Percentiles rank a stretch among this genome's conserved stretches.
Evolutionary conservation across 73 alveolate genomes (phyloP).

Genomic region (Paramecium octaurelia): DNA sequence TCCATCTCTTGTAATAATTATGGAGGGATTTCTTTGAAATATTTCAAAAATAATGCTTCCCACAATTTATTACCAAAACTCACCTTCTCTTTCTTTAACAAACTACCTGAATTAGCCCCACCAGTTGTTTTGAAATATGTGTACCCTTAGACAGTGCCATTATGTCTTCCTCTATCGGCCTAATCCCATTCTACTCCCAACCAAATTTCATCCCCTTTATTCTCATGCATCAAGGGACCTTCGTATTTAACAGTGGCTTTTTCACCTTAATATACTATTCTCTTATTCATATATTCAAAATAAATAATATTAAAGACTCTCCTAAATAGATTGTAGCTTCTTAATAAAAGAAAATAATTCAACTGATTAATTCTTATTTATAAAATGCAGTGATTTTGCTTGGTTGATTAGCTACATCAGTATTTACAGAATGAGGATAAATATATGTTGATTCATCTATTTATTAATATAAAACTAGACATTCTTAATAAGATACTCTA

Average conservation of each 20-base stretch:
- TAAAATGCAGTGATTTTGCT: not conserved
- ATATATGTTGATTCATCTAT: not conserved
- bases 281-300: conserved; percentile 43
- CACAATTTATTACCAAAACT: conserved; percentile 32
- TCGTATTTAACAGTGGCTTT: conserved; percentile 74
- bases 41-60: conserved; percentile 55
- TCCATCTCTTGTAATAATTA: conserved; percentile 12
- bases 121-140: conserved; percentile 70
- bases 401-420: not conserved
- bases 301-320: not conserved
- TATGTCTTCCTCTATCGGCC: conserved; percentile 86
- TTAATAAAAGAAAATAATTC: not conserved
- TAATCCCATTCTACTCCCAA: conserved; percentile 97
- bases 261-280: conserved; percentile 68
- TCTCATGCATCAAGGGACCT: conserved; percentile 74
- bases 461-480: not conserved
- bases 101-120: conserved; percentile 55
- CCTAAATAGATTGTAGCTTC: not conserved
- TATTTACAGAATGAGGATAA: not conserved
- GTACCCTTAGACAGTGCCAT: conserved; percentile 92
- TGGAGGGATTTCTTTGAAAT: conserved; percentile 62
- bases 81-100: conserved; percentile 49
- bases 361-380: not conserved
- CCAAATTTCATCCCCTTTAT: conserved; percentile 90
- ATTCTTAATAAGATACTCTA: not conserved